A percentile compares a stretch with the other conserved stretches of the same genome.
phyloP scores from a whole-genome alignment of 2,329 filamentous ascomycete genomes.

The Aureobasidium namibiae region DNA sequence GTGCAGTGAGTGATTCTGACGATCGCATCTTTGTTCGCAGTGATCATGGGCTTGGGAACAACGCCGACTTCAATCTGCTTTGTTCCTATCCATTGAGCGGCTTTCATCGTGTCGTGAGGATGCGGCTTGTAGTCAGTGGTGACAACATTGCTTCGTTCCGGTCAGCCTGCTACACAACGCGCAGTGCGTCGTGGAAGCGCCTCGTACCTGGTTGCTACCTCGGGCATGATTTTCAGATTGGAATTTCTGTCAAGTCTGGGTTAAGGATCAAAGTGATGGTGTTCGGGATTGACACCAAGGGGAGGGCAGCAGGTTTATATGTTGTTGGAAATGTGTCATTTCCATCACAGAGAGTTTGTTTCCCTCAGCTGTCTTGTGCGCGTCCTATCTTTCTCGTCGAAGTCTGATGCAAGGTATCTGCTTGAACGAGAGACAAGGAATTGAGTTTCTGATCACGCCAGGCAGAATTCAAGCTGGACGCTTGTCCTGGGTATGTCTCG shows the following conservation, averaged over 20 bases:
- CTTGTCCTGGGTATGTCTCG: too few species aligned
- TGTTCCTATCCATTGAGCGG: conserved; percentile 16
- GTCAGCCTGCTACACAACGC: background rate
- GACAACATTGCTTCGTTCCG: conserved; percentile 16
- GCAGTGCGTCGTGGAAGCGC: too few species aligned
- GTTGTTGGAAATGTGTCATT: too few species aligned
- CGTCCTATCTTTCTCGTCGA: too few species aligned
- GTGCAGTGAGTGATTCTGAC: conserved; percentile 27
- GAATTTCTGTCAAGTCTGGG: too few species aligned
- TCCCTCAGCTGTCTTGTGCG: too few species aligned
- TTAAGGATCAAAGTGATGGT: too few species aligned
- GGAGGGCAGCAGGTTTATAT: background rate
- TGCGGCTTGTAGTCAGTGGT: conserved; percentile 22
- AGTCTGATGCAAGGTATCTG: too few species aligned
- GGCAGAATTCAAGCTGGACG: too few species aligned
- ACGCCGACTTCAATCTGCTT: conserved; percentile 12
- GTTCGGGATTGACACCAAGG: background rate
- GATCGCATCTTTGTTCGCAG: conserved; percentile 27
- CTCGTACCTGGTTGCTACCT: background rate
- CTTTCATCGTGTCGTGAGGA: conserved; percentile 25
- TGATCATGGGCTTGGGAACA: conserved; percentile 4
- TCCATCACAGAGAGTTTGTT: too few species aligned
- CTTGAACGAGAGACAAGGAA: too few species aligned
- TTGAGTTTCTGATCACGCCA: too few species aligned
- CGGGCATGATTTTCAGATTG: background rate